These are phyloP conservation scores for Talaromyces amestolkiae DNA, from an alignment of 2,329 filamentous ascomycete species.

Conservation along the genomic window DNA sequence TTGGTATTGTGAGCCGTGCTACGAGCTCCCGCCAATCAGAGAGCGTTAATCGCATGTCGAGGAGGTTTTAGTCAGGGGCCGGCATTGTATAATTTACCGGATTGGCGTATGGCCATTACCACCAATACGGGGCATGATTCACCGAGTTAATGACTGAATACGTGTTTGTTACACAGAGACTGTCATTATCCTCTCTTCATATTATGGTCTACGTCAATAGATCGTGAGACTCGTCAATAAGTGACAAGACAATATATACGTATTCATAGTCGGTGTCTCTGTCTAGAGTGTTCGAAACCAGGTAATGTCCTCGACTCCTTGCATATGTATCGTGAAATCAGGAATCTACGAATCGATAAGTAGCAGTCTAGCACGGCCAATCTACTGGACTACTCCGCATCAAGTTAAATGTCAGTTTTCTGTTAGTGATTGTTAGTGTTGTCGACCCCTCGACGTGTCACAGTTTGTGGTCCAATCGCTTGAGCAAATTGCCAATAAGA, in stretches of 20 bases:
- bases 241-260: not conserved
- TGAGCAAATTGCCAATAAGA: not conserved
- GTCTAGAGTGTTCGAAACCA: not conserved
- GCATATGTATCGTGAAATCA: not conserved
- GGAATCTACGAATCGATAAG: not conserved
- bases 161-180: not conserved
- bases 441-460: constrained; percentile 4
- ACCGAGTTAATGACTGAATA: not conserved
- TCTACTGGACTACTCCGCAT: constrained; percentile 2
- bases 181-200: not conserved
- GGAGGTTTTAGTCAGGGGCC: not conserved
- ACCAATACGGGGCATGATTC: not conserved
- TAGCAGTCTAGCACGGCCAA: not conserved
- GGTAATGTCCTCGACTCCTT: not conserved
- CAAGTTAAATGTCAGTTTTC: not conserved
- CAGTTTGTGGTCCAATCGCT: not conserved
- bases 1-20: constrained; percentile 2
- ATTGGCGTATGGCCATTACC: not conserved
- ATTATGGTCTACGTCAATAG: not conserved
- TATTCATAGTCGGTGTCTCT: not conserved
- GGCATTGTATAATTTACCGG: not conserved
- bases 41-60: not conserved
- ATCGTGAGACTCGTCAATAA: not conserved
- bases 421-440: not conserved
- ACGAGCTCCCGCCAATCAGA: not conserved